Percentiles rank a stretch among this genome's conserved stretches.
These are phyloP conservation scores for Leccinellum albellum DNA, from an alignment of 768 basidiomycete genomes.

Conservation along the genomic window DNA sequence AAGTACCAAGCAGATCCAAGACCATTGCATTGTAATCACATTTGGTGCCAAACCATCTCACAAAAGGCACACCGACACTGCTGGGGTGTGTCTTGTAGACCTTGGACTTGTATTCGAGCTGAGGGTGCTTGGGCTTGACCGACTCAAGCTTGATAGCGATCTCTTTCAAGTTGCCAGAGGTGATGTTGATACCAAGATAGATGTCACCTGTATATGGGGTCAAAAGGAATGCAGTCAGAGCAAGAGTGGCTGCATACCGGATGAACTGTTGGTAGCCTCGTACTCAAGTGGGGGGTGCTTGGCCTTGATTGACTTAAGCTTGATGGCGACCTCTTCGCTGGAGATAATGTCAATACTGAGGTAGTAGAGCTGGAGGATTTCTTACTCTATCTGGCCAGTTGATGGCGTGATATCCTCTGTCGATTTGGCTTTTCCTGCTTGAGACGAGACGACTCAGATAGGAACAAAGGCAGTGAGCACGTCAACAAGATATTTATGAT, in stretches of 20 bases:
- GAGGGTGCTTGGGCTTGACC: conserved; percentile 99
- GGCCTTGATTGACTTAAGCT: conserved; percentile 99
- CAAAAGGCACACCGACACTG: conserved; percentile 98
- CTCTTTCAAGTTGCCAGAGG: conserved; percentile 98
- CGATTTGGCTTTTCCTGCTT: no score
- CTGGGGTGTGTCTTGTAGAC: conserved; percentile 98
- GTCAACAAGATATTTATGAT: no score
- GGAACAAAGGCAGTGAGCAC: no score
- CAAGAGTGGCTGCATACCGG: conserved; percentile 57
- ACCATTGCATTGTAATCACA: conserved; percentile 99
- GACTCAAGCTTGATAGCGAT: conserved; percentile 99
- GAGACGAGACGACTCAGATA: no score
- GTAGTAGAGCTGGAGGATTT: conserved; percentile 40
- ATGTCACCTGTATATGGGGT: conserved; percentile 76
- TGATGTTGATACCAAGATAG: conserved; percentile 99
- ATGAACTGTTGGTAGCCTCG: conserved; percentile 85
- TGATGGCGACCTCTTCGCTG: conserved; percentile 99
- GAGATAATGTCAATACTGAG: conserved; percentile 99
- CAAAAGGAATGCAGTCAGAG: neutral
- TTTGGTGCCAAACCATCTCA: conserved; percentile 91
- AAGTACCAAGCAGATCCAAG: conserved; percentile 90
- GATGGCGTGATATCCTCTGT: no score
- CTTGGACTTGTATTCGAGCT: conserved; percentile 97
- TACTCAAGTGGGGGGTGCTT: conserved; percentile 99
- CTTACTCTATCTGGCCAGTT: no score